phyloP scores from a whole-genome alignment of 148 eudicot species.

The Polygonum aviculare region DNA sequence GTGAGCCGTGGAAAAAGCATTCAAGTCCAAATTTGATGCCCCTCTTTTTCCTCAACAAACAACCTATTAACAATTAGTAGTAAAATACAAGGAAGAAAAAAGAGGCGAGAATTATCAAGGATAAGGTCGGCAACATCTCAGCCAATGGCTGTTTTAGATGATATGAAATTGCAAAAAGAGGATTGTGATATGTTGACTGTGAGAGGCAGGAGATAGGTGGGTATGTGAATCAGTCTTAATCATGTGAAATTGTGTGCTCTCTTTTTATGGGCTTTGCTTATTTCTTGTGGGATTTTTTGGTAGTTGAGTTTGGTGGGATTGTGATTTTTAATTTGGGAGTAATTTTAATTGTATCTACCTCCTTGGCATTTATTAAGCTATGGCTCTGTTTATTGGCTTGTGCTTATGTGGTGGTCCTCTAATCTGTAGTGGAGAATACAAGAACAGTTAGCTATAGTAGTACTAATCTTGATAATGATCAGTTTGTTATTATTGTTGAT shows the following conservation, averaged over 20 bases:
- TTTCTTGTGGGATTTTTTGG: background rate
- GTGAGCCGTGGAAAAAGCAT: background rate
- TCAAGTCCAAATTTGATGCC: constrained; percentile 2
- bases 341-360: background rate
- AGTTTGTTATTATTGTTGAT: background rate
- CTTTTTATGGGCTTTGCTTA: background rate
- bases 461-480: background rate
- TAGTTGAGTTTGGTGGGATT: background rate
- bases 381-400: background rate
- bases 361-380: background rate
- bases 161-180: background rate
- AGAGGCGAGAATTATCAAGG: background rate
- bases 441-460: background rate
- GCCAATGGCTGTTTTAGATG: background rate
- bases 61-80: background rate
- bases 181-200: constrained; percentile 1
- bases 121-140: constrained; percentile 1
- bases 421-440: background rate
- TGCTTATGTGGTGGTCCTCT: background rate
- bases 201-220: background rate
- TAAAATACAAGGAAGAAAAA: background rate
- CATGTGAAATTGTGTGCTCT: background rate
- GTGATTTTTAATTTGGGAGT: background rate
- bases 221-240: background rate
- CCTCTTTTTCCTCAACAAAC: background rate